Evolutionary conservation across 164 flowering plant species (phyloP).

Genomic region (Macadamia tetraphylla): DNA sequence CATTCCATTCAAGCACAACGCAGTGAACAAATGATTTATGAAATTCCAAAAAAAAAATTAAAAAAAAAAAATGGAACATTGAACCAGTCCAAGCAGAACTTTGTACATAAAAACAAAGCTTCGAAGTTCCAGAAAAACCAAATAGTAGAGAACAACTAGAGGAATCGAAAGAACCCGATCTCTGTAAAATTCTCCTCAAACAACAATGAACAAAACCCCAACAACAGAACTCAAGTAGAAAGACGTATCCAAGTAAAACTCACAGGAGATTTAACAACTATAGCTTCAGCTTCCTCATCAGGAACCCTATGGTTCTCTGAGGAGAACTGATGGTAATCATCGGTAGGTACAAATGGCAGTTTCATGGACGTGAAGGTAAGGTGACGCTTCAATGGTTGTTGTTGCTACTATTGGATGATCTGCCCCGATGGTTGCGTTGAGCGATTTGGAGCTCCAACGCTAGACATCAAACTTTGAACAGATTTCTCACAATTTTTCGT

Average conservation of each 20-base stretch:
- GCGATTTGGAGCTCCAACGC: constrained; percentile 32
- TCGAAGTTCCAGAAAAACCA: neutral
- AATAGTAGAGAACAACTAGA: neutral
- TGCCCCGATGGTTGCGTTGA: constrained; percentile 28
- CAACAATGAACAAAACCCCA: too few species aligned
- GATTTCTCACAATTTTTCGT: neutral
- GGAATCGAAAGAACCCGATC: neutral
- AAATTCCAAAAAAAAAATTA: too few species aligned
- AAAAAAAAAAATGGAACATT: too few species aligned
- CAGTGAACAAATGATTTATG: too few species aligned
- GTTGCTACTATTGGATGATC: neutral
- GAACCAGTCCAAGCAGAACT: neutral
- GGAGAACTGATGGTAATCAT: constrained; percentile 27
- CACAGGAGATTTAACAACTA: too few species aligned
- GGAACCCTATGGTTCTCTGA: too few species aligned
- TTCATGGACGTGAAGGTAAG: constrained; percentile 24
- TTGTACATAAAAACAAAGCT: too few species aligned
- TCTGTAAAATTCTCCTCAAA: too few species aligned
- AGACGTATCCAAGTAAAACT: too few species aligned
- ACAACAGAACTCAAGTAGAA: too few species aligned
- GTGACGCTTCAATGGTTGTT: constrained; percentile 29
- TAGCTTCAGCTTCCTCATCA: too few species aligned
- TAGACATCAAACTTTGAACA: constrained; percentile 33
- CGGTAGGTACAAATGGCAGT: constrained; percentile 26
- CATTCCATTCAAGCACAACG: neutral